Evolutionary conservation across 192 early-diverging fungal genomes (phyloP).

Genomic region (Allomyces javanicus): DNA sequence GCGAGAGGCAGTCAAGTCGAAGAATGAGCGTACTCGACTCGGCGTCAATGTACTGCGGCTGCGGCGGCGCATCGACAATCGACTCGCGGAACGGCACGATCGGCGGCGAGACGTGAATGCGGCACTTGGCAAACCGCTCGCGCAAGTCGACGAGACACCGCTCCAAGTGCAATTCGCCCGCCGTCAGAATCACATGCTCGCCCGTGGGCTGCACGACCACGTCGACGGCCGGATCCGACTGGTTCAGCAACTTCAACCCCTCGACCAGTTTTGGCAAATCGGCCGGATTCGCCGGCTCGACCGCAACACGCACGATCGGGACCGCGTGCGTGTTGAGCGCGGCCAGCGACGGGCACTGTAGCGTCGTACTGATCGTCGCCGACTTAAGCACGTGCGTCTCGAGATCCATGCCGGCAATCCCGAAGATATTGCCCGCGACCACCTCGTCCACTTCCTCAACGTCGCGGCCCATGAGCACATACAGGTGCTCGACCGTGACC

Average conservation of each 20-base stretch:
- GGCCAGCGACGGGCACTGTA: conserved; percentile 58
- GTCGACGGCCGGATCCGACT: conserved; percentile 86
- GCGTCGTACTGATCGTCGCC: conserved; percentile 63
- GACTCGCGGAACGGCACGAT: conserved; percentile 97
- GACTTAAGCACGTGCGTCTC: conserved; percentile 86
- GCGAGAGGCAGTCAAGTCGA: background rate
- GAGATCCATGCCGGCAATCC: conserved; percentile 53
- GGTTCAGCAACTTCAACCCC: conserved; percentile 78
- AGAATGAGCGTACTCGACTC: background rate
- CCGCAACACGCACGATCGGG: conserved; percentile 89
- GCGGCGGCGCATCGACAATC: conserved; percentile 30
- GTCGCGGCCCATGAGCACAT: conserved; percentile 94
- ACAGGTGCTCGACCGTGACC: conserved; percentile 57
- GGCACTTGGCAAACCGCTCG: conserved; percentile 83
- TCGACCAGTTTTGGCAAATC: conserved; percentile 70
- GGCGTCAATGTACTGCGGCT: background rate
- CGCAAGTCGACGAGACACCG: conserved; percentile 82
- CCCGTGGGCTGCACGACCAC: conserved; percentile 82
- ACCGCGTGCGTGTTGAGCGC: conserved; percentile 29
- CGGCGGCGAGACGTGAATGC: conserved; percentile 81
- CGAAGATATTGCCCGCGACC: conserved; percentile 90
- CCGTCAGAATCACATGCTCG: conserved; percentile 88
- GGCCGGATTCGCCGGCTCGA: conserved; percentile 78
- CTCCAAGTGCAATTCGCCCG: conserved; percentile 93
- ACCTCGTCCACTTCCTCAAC: conserved; percentile 62